A percentile compares a stretch with the other conserved stretches of the same genome.
Evolutionary conservation across 2,329 filamentous ascomycete genomes (phyloP).

Genomic region (Aspergillus quadricinctus): DNA sequence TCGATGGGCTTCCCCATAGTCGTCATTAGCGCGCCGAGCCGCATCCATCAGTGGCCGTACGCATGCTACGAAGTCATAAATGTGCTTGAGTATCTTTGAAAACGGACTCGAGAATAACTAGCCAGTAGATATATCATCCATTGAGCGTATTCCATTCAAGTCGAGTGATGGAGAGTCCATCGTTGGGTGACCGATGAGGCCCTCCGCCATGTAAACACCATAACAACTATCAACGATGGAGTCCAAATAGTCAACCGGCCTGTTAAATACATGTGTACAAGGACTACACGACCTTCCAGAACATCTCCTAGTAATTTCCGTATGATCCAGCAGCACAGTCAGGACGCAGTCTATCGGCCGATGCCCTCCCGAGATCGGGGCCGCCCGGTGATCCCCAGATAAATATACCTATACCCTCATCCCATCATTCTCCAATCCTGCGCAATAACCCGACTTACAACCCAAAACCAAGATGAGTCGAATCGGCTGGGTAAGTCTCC

Average conservation of each 20-base stretch:
- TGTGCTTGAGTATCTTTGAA: not conserved
- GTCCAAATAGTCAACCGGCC: not conserved
- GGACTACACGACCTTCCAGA: not conserved
- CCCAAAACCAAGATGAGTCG: constrained; percentile 23
- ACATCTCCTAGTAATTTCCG: not conserved
- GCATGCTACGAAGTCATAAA: not conserved
- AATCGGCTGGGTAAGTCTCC: constrained; percentile 33
- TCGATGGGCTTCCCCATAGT: not conserved
- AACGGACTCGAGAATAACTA: not conserved
- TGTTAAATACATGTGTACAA: not conserved
- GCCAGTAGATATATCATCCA: not conserved
- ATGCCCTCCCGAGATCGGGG: constrained; percentile 16
- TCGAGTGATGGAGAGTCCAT: not conserved
- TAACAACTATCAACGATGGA: not conserved
- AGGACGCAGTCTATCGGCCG: constrained; percentile 1
- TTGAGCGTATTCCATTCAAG: not conserved
- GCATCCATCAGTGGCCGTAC: not conserved
- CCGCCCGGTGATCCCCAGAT: constrained; percentile 10
- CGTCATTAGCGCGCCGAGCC: not conserved
- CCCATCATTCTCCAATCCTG: not conserved
- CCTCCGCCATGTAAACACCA: not conserved
- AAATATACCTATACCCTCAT: not conserved
- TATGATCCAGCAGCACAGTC: not conserved
- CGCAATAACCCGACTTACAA: not conserved
- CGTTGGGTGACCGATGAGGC: not conserved